Evolutionary conservation across 805 yeast genomes (phyloP), one percentile per base, ranked within the genome.

Genomic region (Lachancea sp.): DNA sequence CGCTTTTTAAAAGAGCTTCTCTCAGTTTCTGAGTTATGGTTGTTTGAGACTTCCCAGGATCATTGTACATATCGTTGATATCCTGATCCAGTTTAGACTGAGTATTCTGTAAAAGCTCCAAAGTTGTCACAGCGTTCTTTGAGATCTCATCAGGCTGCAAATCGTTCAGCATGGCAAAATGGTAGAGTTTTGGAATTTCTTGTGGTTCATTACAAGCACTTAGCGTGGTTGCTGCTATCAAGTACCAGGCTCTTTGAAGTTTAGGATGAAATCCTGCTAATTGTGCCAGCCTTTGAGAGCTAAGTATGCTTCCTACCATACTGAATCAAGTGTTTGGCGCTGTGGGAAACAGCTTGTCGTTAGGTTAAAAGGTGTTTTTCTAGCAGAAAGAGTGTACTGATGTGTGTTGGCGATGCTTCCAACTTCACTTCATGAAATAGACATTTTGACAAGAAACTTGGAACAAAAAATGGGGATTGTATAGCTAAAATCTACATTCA

Each of bases 131-230:
- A 39, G 57, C 63, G 12, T 56, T 44, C 17, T 57, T 49, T 40
- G 55, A 58, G 13, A 5, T 17, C 25, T 43, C 42, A 9, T 31
- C 44, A 11, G 26, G 35, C 15, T 22, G 16, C 13, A 22, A 7
- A 4, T 41, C 44, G 29, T 34, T 35, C 13, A 41, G 29, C 49
- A 82, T 40, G 1, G 89, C 88, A 65, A 81, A 82, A 50, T 85
- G 85, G 60, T 82, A 84, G 3, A 90, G 59, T 45, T 69, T 72
- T 2, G 95, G 90, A 26, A 88, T 77, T 50, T 85, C 96, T 41
- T 81, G 78, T 0, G 96, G 95, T 49, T 75, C 77, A 58, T 90
- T 90, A 56, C 91, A 82, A 5, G 82, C 89, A 1, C 91, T 78
- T 40, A 89, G 72, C 9, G 95, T 78, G 0, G 91, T 85, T 8